Evolutionary conservation across 345 rosid genomes (phyloP).

Genomic region (Salix dunnii): DNA sequence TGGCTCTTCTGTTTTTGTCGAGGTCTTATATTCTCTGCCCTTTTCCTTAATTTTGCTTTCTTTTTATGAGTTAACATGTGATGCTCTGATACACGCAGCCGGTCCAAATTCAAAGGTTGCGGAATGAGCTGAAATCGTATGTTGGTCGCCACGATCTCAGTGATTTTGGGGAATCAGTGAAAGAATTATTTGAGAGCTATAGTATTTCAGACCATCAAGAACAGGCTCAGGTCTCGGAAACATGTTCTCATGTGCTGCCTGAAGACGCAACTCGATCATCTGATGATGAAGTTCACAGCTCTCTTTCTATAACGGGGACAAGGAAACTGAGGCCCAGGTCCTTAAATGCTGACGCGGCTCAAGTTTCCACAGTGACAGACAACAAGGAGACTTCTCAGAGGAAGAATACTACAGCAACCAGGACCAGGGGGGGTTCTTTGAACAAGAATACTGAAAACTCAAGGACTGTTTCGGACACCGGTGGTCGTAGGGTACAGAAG

Average conservation of each 20-base stretch:
- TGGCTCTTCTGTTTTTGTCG: background rate
- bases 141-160: constrained; percentile 49
- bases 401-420: constrained; percentile 39
- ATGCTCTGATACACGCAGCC: too few relatives aligned
- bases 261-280: constrained; percentile 56
- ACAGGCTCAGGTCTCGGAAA: constrained; percentile 54
- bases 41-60: background rate
- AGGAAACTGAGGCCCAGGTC: constrained; percentile 58
- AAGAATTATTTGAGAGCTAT: constrained; percentile 57
- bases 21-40: background rate
- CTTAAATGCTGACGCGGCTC: constrained; percentile 38
- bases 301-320: constrained; percentile 36
- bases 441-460: constrained; percentile 39
- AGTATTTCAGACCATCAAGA: constrained; percentile 47
- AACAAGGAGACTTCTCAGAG: constrained; percentile 41
- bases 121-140: constrained; percentile 71
- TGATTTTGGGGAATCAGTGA: constrained; percentile 48
- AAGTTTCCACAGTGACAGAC: constrained; percentile 33
- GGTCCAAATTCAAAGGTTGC: constrained; percentile 42
- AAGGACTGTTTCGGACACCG: constrained; percentile 38
- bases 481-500: constrained; percentile 41
- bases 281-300: constrained; percentile 56
- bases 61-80: background rate
- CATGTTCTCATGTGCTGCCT: constrained; percentile 53
- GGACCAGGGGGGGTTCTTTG: constrained; percentile 31